Base-by-base conservation (phyloP, 352 stramenopile species). In the Phytophthora sojae region DNA sequence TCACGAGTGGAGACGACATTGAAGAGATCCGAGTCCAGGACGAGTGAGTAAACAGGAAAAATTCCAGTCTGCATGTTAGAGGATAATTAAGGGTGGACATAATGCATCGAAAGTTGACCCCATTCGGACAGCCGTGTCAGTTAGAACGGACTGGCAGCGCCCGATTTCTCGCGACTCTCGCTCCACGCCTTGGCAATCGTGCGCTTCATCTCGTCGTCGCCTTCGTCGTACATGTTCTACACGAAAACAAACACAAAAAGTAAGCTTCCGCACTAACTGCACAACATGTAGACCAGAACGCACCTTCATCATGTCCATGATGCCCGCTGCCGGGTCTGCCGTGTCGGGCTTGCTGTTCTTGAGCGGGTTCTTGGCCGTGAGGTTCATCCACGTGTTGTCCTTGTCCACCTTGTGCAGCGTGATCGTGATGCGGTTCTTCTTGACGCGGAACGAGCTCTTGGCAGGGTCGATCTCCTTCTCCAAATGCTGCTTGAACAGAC, bases 301-400 rank as follows among this genome's bases (percentile, higher is more conserved):
- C 56, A 93, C 86, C 84, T 95, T 93, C 89, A 97, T 97, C 88
- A 97, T 95, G 64, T 96, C 89, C 90, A 97, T 96, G 79, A 97
- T 95, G 32, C 90, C 89, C 4, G 90, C 85, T 6, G 82, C 35
- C 1, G 90, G 90, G 69, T 97, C 90, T 32, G 64, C 83, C n/a
- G 76, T 64, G 53, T 78, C 79, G 21, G 80, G 62, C 42, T 89
- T 88, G 64, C 55, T 69, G 21, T 59, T 45, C 52, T 91, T 92
- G 30, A 62, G 75, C 6, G 89, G 79, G 55, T 94, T 95, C 77
- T 97, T 97, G 45, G 89, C 82, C 32, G 87, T 95, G 42, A 97
- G 63, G 50, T 88, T 92, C 75, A 92, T 91, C 89, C 89, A 96
- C 68, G 82, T 78, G 44, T 82, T 78, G 73, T 94, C 82, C 66